These are phyloP conservation scores for Pseudogymnoascus sp. DNA, from an alignment of 2,329 filamentous ascomycete species.

Conservation along the genomic window DNA sequence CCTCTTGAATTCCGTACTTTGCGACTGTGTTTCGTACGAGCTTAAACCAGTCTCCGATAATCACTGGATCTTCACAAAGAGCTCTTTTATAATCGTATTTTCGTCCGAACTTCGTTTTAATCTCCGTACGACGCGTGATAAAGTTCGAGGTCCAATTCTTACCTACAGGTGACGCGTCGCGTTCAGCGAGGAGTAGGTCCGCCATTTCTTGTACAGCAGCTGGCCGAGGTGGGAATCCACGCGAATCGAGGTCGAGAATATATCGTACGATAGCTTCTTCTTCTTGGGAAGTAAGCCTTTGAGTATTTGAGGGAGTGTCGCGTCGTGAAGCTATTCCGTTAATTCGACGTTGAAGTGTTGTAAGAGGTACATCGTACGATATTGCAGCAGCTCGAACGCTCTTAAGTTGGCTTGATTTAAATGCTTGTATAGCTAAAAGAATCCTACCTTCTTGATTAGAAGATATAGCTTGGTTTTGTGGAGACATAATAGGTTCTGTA, in stretches of 20 bases:
- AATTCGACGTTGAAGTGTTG: no score
- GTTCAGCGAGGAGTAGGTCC: background rate
- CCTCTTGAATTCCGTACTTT: slow-evolving; percentile 3
- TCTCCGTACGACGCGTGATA: background rate
- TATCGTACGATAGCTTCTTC: background rate
- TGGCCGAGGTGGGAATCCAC: background rate
- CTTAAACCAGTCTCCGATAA: background rate
- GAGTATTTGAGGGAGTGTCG: background rate
- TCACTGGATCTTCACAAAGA: background rate
- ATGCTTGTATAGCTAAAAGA: no score
- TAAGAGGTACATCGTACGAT: no score
- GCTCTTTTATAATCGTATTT: background rate
- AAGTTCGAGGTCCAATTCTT: background rate
- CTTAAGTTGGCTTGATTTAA: no score
- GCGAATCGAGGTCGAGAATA: background rate
- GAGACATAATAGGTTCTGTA: no score
- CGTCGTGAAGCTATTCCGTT: background rate
- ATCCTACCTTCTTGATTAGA: no score
- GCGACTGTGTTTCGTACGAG: background rate
- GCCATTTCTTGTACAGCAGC: background rate
- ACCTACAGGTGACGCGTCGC: background rate
- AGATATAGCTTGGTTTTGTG: no score
- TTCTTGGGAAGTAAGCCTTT: background rate
- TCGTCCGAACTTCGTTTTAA: background rate
- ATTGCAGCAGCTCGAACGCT: no score